Conservation (phyloP, 2,329 filamentous ascomycete genomes). For the Ophiostoma montium region DNA sequence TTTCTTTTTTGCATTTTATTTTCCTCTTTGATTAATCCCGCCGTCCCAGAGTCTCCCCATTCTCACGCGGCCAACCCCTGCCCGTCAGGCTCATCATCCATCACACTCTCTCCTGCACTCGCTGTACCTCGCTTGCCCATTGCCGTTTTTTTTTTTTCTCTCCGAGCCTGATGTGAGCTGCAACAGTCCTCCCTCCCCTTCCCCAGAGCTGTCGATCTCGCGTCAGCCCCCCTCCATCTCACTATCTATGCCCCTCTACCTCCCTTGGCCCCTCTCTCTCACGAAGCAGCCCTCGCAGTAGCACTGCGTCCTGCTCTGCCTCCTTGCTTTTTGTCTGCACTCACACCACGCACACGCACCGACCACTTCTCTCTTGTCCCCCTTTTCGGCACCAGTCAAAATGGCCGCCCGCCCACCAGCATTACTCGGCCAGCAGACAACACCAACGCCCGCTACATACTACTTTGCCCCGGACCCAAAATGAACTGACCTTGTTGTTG, state of each 20-base stretch:
- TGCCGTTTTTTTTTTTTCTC: too few relatives aligned
- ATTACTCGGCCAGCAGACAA: not conserved
- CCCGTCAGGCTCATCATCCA: not conserved
- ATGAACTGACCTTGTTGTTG: constrained; percentile 5
- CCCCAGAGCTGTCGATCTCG: too few relatives aligned
- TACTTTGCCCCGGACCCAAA: not conserved
- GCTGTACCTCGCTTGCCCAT: too few relatives aligned
- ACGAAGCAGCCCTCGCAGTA: too few relatives aligned
- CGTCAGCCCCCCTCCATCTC: too few relatives aligned
- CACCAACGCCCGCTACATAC: not conserved
- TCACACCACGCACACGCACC: not conserved
- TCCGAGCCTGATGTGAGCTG: too few relatives aligned
- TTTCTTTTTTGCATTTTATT: not conserved
- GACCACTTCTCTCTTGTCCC: not conserved
- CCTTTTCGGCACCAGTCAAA: constrained; percentile 8
- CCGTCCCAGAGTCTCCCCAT: not conserved
- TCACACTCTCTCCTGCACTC: not conserved
- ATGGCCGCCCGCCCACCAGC: constrained; percentile 5
- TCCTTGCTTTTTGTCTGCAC: not conserved
- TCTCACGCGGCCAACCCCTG: not conserved
- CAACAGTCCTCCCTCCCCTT: too few relatives aligned
- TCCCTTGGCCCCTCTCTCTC: too few relatives aligned
- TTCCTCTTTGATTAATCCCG: too few relatives aligned
- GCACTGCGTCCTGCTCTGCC: too few relatives aligned
- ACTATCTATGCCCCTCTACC: too few relatives aligned